Evolutionary conservation across 2,329 filamentous ascomycete species (phyloP), one percentile per base, ranked within the genome.

Genomic region (Colletotrichum musae): DNA sequence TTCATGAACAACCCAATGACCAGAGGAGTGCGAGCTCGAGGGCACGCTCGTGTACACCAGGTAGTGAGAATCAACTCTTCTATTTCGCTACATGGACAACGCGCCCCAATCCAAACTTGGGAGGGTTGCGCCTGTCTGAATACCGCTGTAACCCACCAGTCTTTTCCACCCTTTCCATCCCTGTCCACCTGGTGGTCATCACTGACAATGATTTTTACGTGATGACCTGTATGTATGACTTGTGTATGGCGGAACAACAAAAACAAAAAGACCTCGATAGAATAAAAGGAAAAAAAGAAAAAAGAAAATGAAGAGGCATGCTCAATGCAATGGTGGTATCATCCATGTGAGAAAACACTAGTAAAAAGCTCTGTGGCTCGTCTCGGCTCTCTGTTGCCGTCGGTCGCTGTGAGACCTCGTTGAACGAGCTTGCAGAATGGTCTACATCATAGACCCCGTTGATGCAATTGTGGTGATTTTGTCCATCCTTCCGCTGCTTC

Each of bases 261-360:
- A 70, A 56, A 16, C 28, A 47, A 64, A 18, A 59, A 58, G 57
- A 71, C 56, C 18, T 50, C 18, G 47, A 74, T 72, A 66, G 53
- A 70, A 72, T 70, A 50, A 71, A 70, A 58, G 59, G 52, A 71
- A 75, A 74, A 73, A 72, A 71, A 71, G 77, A 72, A 72, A 52
- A 71, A 71, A 61, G 52, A 71, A 75, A 74, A 73, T 72, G 71
- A 71, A 77, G 76, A 65, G 74, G 75, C 77, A 76, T 79, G 78
- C 76, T 78, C 66, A 74, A 78, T 79, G 80, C 77, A 77, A 79
- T 77, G 78, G 77, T 82, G 80, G 80, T 82, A 81, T 82, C 80
- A 80, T 82, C 79, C 79, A 78, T 80, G 75, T 78, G 70, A 71
- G 58, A 71, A 72, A 70, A 43, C 66, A 69, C 66, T 69, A 69